Evolutionary conservation across 805 yeast genomes (phyloP).

Genomic region (Yamadazyma akitaensis): DNA sequence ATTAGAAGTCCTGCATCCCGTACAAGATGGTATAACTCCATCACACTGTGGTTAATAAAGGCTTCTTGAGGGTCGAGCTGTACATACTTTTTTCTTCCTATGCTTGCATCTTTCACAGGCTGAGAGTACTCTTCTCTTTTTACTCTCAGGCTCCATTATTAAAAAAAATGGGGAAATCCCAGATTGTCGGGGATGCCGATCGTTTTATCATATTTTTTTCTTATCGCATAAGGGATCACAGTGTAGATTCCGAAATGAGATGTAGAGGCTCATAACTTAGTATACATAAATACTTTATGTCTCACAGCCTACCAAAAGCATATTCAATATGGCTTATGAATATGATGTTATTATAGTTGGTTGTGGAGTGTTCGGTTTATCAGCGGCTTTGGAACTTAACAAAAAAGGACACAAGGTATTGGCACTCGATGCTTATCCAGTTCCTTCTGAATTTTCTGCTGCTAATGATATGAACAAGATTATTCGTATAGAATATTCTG

Average conservation of each 20-base stretch:
- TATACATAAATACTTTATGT: neutral
- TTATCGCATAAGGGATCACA: too few species aligned
- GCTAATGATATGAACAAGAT: constrained; percentile 37
- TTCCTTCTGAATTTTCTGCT: constrained; percentile 38
- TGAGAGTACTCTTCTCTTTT: constrained; percentile 7
- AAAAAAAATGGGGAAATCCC: neutral
- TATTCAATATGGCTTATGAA: neutral
- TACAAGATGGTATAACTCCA: constrained; percentile 9
- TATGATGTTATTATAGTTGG: constrained; percentile 24
- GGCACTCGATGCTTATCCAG: constrained; percentile 18
- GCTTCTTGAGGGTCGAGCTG: neutral
- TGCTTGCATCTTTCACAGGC: constrained; percentile 10
- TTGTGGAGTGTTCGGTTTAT: constrained; percentile 47
- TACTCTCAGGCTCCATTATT: neutral
- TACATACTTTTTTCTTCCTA: constrained; percentile 9
- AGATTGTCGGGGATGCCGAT: too few species aligned
- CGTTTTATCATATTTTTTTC: too few species aligned
- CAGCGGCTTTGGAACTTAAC: constrained; percentile 39
- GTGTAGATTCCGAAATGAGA: too few species aligned
- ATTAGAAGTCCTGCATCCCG: neutral
- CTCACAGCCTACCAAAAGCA: too few species aligned
- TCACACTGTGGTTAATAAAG: constrained; percentile 5
- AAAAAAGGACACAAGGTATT: constrained; percentile 23
- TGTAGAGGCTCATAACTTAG: too few species aligned
- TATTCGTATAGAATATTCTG: constrained; percentile 18